Conservation (phyloP, 2,329 filamentous ascomycete species). For the Exophiala alcalophila region DNA sequence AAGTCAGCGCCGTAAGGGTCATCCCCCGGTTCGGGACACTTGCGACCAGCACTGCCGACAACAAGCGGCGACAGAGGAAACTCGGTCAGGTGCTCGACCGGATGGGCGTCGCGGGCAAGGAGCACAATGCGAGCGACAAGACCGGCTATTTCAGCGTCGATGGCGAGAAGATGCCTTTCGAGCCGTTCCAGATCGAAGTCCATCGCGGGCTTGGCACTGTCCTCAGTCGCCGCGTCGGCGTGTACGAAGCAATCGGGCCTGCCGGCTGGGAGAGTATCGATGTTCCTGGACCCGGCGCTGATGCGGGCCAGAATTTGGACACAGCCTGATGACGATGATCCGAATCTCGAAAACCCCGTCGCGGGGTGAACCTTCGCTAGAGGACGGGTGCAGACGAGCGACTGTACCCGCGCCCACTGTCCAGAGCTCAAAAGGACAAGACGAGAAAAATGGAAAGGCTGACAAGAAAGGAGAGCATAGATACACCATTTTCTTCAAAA, state of each 20-base stretch:
- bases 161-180: conserved; percentile 82
- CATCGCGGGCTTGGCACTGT: conserved; percentile 79
- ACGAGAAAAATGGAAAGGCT: too few relatives aligned
- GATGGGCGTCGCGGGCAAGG: conserved; percentile 1
- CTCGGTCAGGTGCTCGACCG: conserved; percentile 11
- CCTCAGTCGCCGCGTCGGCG: conserved; percentile 68
- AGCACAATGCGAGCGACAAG: conserved; percentile 47
- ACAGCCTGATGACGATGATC: too few relatives aligned
- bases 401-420: too few relatives aligned
- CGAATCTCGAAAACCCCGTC: too few relatives aligned
- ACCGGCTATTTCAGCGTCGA: conserved; percentile 91
- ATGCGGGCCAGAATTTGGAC: too few relatives aligned
- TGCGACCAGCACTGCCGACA: conserved; percentile 22
- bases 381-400: too few relatives aligned
- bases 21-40: conserved; percentile 56
- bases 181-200: conserved; percentile 86
- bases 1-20: conserved; percentile 83
- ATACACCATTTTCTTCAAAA: too few relatives aligned
- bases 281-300: neutral
- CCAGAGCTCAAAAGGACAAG: too few relatives aligned
- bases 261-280: conserved; percentile 24
- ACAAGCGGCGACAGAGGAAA: conserved; percentile 4
- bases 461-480: too few relatives aligned
- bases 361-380: too few relatives aligned
- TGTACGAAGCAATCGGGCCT: conserved; percentile 59